Percentiles rank a stretch among this genome's conserved stretches.
Conservation (phyloP, 2,329 filamentous ascomycete species). For the Clonostachys chloroleuca region DNA sequence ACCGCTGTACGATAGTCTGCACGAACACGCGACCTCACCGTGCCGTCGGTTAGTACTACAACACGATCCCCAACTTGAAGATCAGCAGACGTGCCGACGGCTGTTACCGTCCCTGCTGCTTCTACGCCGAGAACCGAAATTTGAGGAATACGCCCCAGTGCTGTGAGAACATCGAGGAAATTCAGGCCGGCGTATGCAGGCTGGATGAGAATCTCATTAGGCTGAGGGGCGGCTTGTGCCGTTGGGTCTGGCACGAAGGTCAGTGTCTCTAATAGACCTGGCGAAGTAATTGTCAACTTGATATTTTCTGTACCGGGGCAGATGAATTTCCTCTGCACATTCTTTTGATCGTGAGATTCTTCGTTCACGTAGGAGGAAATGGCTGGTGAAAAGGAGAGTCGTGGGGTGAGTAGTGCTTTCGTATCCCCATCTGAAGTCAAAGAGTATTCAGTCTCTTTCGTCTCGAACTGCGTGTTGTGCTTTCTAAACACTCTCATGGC, state of each 20-base stretch:
- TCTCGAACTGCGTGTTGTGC: too few species aligned
- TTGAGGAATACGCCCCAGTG: slow-evolving; percentile 13
- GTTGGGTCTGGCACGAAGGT: slow-evolving; percentile 4
- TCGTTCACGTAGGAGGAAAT: too few species aligned
- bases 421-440: too few species aligned
- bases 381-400: too few species aligned
- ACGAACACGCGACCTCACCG: slow-evolving; percentile 13
- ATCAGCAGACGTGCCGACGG: slow-evolving; percentile 7
- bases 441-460: too few species aligned
- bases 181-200: slow-evolving; percentile 22
- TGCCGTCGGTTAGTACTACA: slow-evolving; percentile 11
- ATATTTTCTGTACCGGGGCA: background rate
- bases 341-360: too few species aligned
- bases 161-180: slow-evolving; percentile 25
- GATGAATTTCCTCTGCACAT: too few species aligned
- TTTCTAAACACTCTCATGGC: too few species aligned
- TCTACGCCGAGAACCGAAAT: slow-evolving; percentile 10
- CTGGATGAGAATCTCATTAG: slow-evolving; percentile 24
- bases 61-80: slow-evolving; percentile 11
- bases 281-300: background rate
- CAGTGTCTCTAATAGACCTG: slow-evolving; percentile 1
- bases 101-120: slow-evolving; percentile 13
- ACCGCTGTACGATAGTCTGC: background rate
- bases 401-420: too few species aligned
- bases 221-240: background rate